Conservation (phyloP, 352 stramenopile species). For the Globisporangium yorkense region DNA sequence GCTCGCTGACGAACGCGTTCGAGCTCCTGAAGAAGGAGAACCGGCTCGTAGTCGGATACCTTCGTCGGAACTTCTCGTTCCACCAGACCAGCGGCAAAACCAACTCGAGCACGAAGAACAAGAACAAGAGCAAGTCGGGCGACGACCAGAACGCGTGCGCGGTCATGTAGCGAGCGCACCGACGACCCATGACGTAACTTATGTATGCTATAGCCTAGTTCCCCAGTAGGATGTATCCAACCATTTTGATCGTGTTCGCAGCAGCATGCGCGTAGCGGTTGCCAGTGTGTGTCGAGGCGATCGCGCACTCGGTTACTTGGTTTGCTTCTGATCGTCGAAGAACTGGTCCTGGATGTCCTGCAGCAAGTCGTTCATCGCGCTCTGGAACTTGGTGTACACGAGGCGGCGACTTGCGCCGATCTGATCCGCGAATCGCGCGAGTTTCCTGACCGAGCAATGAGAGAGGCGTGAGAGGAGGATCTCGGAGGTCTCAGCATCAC, state of each 20-base stretch:
- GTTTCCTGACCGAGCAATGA: conserved; percentile 40
- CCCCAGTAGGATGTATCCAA: not conserved
- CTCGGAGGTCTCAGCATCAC: no score
- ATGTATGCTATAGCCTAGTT: conserved; percentile 5
- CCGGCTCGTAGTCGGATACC: conserved; percentile 64
- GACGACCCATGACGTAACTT: conserved; percentile 6
- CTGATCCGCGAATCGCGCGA: conserved; percentile 74
- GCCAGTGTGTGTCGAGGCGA: no score
- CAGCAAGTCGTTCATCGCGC: conserved; percentile 68
- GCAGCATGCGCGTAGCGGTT: no score
- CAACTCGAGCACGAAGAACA: conserved; percentile 9
- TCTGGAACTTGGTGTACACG: conserved; percentile 68
- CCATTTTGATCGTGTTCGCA: not conserved
- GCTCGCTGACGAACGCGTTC: conserved; percentile 35
- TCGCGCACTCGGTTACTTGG: conserved; percentile 21
- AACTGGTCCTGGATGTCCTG: conserved; percentile 61
- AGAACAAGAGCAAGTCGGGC: conserved; percentile 22
- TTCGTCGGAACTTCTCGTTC: conserved; percentile 83
- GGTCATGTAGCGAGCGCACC: conserved; percentile 41
- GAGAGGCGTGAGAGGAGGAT: not conserved
- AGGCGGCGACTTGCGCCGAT: conserved; percentile 44
- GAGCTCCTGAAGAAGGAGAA: conserved; percentile 72
- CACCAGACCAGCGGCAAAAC: conserved; percentile 22
- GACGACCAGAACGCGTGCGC: conserved; percentile 55
- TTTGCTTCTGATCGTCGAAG: conserved; percentile 34